These are phyloP conservation scores for Nemania abortiva DNA, from an alignment of 2,329 filamentous ascomycete species.

Conservation along the genomic window DNA sequence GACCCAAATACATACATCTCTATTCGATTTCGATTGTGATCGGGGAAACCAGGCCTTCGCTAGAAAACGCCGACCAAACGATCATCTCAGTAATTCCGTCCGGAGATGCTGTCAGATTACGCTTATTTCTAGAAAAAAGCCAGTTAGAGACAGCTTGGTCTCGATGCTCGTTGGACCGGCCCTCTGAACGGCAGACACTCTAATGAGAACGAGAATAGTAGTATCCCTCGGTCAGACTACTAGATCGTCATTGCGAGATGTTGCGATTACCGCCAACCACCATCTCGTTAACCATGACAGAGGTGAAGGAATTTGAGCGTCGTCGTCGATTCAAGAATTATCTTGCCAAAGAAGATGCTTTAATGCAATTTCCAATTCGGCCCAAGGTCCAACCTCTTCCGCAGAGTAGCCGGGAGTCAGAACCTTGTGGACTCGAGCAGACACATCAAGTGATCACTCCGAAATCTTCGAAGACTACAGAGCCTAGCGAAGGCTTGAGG, in stretches of 20 bases:
- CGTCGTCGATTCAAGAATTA: conserved; percentile 52
- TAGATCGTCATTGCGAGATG: conserved; percentile 50
- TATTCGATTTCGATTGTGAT: background rate
- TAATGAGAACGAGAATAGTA: background rate
- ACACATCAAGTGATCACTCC: conserved; percentile 21
- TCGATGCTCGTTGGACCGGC: background rate
- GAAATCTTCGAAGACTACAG: conserved; percentile 27
- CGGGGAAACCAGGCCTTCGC: conserved; percentile 4
- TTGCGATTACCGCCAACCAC: conserved; percentile 57
- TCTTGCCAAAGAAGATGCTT: conserved; percentile 48
- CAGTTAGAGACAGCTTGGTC: background rate
- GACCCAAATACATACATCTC: background rate
- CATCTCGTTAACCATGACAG: conserved; percentile 56
- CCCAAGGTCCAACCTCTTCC: conserved; percentile 25
- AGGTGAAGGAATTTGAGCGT: conserved; percentile 56
- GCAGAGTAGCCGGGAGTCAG: conserved; percentile 33
- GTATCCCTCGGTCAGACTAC: background rate
- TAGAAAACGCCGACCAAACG: background rate
- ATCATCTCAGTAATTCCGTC: background rate
- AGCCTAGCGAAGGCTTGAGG: conserved; percentile 36
- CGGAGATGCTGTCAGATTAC: background rate
- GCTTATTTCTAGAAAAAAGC: conserved; percentile 2
- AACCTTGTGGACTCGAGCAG: conserved; percentile 29
- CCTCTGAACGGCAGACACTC: background rate
- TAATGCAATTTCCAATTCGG: conserved; percentile 40